Evolutionary conservation across 176 grass and related monocot genomes (phyloP), one percentile per base, ranked within the genome.

Genomic region (Musa acuminata): DNA sequence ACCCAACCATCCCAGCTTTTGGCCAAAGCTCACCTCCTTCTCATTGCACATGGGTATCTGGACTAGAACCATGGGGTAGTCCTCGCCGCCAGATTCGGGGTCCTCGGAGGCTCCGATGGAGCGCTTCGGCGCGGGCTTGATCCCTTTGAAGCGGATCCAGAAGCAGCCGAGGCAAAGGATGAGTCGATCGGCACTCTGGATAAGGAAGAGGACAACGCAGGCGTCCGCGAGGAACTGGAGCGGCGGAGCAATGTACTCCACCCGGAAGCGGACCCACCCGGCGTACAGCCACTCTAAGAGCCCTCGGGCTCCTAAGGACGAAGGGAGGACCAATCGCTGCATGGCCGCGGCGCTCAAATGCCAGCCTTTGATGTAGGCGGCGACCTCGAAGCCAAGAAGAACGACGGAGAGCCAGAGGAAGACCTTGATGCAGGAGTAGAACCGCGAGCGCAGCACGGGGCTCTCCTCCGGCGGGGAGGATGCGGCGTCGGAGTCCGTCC

Each of bases 31-130:
- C 55, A 99, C 96, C 91, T 95, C 96, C 52, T 85, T 88, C 87
- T 99, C 96, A 71, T 99, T 99, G 88, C 96, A 99, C 96, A 99
- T 95, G 80, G 96, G 96, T 78, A 99, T 99, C 82, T 99, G 96
- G 63, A 99, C 86, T 3, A 99, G 81, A 27, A 99, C 91, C 96
- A 91, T 99, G 59, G 96, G 96, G 54, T 87, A 89, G 87, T 86
- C 84, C 2, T 64, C 79, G 67, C 80, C 84, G 53, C 90, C 81
- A 11, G 84, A 84, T 82, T 99, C 91, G 81, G 85, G 81, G 9
- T 81, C 78, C 52, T 93, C 77, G 5, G 84, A 75, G 65, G 84
- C 59, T 75, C 70, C 76, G 51, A 58, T 21, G 27, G 69, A 21
- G 4, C 57, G 69, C 14, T 87, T 95, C 14, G 87, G 83, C 67